Percentiles rank a stretch among this genome's conserved stretches.
These are phyloP conservation scores for Parastagonospora nodorum DNA, from an alignment of 2,329 filamentous ascomycete species.

Conservation along the genomic window DNA sequence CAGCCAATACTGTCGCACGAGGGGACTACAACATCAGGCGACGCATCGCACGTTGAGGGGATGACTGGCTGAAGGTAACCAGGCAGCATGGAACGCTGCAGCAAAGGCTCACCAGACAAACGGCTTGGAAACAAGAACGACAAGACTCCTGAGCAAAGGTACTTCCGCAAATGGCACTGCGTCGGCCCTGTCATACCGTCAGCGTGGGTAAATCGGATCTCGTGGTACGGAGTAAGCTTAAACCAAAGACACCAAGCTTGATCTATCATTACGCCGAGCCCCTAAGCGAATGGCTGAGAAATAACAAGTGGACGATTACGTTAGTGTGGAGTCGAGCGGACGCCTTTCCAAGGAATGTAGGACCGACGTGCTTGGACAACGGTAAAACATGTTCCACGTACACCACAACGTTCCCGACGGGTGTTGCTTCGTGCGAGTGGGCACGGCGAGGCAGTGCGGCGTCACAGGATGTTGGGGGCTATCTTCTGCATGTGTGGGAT, in stretches of 20 bases:
- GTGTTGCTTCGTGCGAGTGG: slow-evolving; percentile 6
- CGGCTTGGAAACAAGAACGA: slow-evolving; percentile 1
- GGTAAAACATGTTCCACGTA: slow-evolving; percentile 17
- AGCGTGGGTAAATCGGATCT: slow-evolving; percentile 34
- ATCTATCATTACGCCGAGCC: slow-evolving; percentile 26
- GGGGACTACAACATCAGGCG: not conserved
- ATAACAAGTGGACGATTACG: slow-evolving; percentile 29
- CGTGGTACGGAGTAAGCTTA: slow-evolving; percentile 43
- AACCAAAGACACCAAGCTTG: slow-evolving; percentile 38
- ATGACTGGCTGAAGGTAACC: slow-evolving; percentile 9
- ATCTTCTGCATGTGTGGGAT: not conserved
- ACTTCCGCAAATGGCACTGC: not conserved
- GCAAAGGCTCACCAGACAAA: not conserved
- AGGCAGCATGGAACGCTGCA: not conserved
- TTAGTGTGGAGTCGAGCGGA: slow-evolving; percentile 41
- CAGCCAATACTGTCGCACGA: not conserved
- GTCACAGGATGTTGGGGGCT: no score
- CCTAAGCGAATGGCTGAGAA: slow-evolving; percentile 29
- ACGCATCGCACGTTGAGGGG: slow-evolving; percentile 6
- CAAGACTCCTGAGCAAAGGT: not conserved
- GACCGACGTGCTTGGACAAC: slow-evolving; percentile 13
- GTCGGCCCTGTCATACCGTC: slow-evolving; percentile 24
- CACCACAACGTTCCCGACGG: slow-evolving; percentile 6
- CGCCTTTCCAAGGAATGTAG: slow-evolving; percentile 26
- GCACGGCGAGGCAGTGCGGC: no score